A percentile compares a stretch with the other conserved stretches of the same genome.
Evolutionary conservation across 208 protist species (phyloP).

Genomic region (Crithidia acanthocephali): DNA sequence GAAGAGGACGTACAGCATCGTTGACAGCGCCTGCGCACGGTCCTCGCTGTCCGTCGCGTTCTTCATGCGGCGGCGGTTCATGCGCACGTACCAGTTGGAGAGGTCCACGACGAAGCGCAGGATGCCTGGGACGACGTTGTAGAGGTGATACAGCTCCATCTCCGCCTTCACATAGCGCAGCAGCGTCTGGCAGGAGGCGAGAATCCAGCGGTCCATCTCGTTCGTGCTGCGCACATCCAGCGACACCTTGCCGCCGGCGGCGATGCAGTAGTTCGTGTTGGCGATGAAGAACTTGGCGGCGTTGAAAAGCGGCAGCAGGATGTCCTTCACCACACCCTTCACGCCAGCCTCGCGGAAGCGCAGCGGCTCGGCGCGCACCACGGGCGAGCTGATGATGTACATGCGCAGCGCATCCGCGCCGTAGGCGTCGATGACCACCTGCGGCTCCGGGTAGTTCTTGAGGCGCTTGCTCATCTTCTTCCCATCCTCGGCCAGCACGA

Average conservation of each 20-base stretch:
- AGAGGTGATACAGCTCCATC: slow-evolving; percentile 98
- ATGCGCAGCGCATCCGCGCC: slow-evolving; percentile 99
- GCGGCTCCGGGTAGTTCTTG: slow-evolving; percentile 99
- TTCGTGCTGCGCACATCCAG: slow-evolving; percentile 87
- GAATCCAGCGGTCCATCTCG: slow-evolving; percentile 99
- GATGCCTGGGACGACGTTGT: slow-evolving; percentile 98
- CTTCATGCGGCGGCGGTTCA: slow-evolving; percentile 97
- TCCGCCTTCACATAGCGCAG: slow-evolving; percentile 95
- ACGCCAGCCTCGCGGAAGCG: slow-evolving; percentile 96
- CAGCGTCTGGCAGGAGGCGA: slow-evolving; percentile 94
- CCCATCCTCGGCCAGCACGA: slow-evolving; percentile 98
- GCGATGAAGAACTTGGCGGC: slow-evolving; percentile 98
- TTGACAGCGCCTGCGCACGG: slow-evolving; percentile 77
- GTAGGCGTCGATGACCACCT: slow-evolving; percentile 94
- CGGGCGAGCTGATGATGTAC: slow-evolving; percentile 99
- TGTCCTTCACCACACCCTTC: slow-evolving; percentile 96
- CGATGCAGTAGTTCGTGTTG: slow-evolving; percentile 88
- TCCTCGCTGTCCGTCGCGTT: slow-evolving; percentile 77
- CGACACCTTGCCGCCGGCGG: slow-evolving; percentile 49
- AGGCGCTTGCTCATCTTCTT: slow-evolving; percentile 99
- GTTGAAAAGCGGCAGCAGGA: slow-evolving; percentile 99
- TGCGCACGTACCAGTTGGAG: slow-evolving; percentile 99
- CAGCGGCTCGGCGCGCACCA: slow-evolving; percentile 98
- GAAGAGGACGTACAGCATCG: slow-evolving; percentile 95
- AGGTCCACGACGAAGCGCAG: slow-evolving; percentile 98